These are phyloP conservation scores for Phytopythium montanum DNA, from an alignment of 352 stramenopile genomes.

Conservation along the genomic window DNA sequence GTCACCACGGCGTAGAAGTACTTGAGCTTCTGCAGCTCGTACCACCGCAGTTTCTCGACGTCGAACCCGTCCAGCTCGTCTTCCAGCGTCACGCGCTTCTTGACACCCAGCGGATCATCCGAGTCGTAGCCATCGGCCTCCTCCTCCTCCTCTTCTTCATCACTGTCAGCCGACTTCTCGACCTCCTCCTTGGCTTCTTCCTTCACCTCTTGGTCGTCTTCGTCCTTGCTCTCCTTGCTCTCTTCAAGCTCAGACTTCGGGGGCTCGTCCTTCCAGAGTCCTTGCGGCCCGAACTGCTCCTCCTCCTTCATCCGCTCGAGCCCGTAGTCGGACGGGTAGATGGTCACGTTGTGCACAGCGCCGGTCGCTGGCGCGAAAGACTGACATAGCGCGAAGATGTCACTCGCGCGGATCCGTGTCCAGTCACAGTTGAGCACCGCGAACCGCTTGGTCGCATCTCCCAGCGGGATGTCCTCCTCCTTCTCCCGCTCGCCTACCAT, in stretches of 20 bases:
- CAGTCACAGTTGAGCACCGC: conserved; percentile 97
- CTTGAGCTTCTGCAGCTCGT: conserved; percentile 96
- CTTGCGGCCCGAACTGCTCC: conserved; percentile 61
- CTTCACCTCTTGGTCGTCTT: conserved; percentile 10
- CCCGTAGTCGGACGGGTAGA: conserved; percentile 97
- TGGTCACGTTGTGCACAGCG: conserved; percentile 88
- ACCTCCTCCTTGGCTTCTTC: conserved; percentile 16
- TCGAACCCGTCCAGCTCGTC: conserved; percentile 84
- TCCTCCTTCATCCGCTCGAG: conserved; percentile 92
- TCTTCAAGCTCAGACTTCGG: too few species aligned
- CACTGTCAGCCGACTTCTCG: conserved; percentile 17
- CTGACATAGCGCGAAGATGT: conserved; percentile 94
- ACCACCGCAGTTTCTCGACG: conserved; percentile 93
- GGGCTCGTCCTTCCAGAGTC: conserved; percentile 52
- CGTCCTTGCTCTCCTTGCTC: conserved; percentile 13
- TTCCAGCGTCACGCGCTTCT: conserved; percentile 52
- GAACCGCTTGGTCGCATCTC: conserved; percentile 86
- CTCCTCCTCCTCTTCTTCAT: conserved; percentile 20
- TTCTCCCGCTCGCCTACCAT: conserved; percentile 38
- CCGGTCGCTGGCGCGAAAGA: conserved; percentile 92
- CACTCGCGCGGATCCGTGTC: conserved; percentile 93
- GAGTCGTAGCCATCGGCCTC: conserved; percentile 55
- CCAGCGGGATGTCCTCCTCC: conserved; percentile 77
- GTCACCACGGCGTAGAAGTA: conserved; percentile 98
- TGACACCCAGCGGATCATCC: conserved; percentile 66